A percentile compares a stretch with the other conserved stretches of the same genome.
Evolutionary conservation across 441 rosid species (phyloP).

Genomic region (Pelargonium exstipulatum): DNA sequence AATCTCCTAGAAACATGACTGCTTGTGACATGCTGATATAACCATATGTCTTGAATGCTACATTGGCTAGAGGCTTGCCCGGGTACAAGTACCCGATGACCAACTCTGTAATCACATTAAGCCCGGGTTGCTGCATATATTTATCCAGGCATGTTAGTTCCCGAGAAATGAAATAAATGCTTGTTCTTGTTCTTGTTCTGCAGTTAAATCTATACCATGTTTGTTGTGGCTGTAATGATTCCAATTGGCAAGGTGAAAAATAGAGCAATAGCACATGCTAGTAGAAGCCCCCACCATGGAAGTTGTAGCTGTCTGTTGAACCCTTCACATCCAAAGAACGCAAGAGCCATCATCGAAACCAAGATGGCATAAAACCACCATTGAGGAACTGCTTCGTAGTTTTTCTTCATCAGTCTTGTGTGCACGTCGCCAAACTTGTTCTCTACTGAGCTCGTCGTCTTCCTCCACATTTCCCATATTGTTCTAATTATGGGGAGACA

Average conservation of each 20-base stretch:
- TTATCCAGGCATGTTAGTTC: background rate
- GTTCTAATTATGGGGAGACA: background rate
- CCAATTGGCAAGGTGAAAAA: constrained; percentile 20
- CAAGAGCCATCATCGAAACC: constrained; percentile 4
- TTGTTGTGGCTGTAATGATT: constrained; percentile 22
- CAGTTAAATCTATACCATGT: constrained; percentile 3
- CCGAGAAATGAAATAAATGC: background rate
- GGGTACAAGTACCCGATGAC: constrained; percentile 25
- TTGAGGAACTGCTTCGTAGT: constrained; percentile 18
- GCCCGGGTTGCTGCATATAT: constrained; percentile 16
- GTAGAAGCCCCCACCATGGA: constrained; percentile 21
- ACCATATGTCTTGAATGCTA: constrained; percentile 22
- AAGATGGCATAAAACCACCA: constrained; percentile 21
- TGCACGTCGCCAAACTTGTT: constrained; percentile 14
- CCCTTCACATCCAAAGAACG: constrained; percentile 17
- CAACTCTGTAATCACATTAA: constrained; percentile 22
- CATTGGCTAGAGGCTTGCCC: constrained; percentile 21
- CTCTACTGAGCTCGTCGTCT: background rate
- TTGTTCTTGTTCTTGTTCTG: background rate
- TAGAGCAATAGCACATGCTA: constrained; percentile 12
- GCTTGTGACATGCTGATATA: constrained; percentile 23
- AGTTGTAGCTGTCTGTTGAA: constrained; percentile 20
- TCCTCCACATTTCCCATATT: constrained; percentile 9
- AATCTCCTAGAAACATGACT: constrained; percentile 14
- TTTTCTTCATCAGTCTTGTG: constrained; percentile 22